phyloP scores from a whole-genome alignment of 169 alveolate species.

The Plasmodium malariae region DNA sequence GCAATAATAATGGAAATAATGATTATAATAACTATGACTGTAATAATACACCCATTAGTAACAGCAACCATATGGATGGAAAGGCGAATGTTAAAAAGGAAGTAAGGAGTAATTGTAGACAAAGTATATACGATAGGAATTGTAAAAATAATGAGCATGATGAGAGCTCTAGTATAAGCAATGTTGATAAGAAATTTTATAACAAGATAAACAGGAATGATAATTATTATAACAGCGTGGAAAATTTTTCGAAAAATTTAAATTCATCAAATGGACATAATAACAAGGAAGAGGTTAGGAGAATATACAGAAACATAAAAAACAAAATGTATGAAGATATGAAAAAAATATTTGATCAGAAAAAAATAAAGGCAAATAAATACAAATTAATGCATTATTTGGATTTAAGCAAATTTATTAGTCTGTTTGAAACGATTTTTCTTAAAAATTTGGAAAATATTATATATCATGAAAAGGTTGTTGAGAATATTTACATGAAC shows the following conservation, averaged over 20 bases:
- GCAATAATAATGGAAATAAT: background rate
- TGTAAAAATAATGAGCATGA: too few relatives aligned
- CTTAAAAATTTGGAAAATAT: constrained; percentile 68
- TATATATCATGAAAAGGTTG: constrained; percentile 51
- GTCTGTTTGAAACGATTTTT: constrained; percentile 62
- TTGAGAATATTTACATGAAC: constrained; percentile 61
- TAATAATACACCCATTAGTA: background rate
- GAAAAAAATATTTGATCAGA: constrained; percentile 57
- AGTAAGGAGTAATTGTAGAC: too few relatives aligned
- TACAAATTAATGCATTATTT: constrained; percentile 67
- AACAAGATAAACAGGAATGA: background rate
- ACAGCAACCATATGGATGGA: too few relatives aligned
- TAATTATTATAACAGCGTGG: background rate
- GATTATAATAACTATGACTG: background rate
- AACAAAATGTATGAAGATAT: constrained; percentile 59
- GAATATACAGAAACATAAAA: constrained; percentile 36
- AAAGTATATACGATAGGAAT: too few relatives aligned
- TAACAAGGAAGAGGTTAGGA: constrained; percentile 40
- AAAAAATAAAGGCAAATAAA: constrained; percentile 32
- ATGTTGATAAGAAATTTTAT: background rate
- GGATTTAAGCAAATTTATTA: constrained; percentile 62
- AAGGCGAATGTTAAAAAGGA: too few relatives aligned
- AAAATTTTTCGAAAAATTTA: background rate
- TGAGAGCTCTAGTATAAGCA: background rate
- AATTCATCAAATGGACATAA: background rate